Evolutionary conservation across 768 basidiomycete genomes (phyloP), one percentile per base, ranked within the genome.

Genomic region (Gautieria morchelliformis): DNA sequence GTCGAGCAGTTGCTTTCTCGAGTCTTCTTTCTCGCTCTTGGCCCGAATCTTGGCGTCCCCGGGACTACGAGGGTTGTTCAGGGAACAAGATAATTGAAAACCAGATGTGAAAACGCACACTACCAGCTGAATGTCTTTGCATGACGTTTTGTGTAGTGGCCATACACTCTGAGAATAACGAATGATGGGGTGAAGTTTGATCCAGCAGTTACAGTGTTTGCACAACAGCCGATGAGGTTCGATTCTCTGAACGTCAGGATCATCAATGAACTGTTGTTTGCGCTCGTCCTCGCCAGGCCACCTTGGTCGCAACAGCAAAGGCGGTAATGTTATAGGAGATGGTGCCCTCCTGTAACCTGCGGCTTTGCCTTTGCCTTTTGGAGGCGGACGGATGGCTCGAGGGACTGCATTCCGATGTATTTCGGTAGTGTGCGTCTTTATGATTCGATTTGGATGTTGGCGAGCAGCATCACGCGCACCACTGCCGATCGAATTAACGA

Each of bases 1-100:
- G 53, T 80, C 77, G 2, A 89, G 70, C 30, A 72, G 30, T 15
- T 39, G 45, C 32, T 35, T 20, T 20, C 56, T 46, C n/a, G 24
- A 20, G 39, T 57, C 46, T 37, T 57, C 56, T 17, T 57, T 57
- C 20, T 57, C 56, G 47, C 46, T 57, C 22, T 30, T 48, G 7
- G 56, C 56, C 24, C 56, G 9, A 1, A 50, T 19, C 30, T 45
- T 22, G 12, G 56, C 56, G 33, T 57, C 56, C 3, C 56, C 56
- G 11, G 56, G 47, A 9, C 45, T 57, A 24, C 7, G 14, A 32
- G 11, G 22, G 30, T 24, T 56, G 35, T 14, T 37, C 37, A 57
- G 45, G 20, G 19, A 45, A 17, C 27, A 42, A 19, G 53, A 24
- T 10, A 27, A 15, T 32, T 46, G 32, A 17, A 57, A 49, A 33